These are phyloP conservation scores for Pholiota adiposa DNA, from an alignment of 1,284 basidiomycete species.

Conservation along the genomic window DNA sequence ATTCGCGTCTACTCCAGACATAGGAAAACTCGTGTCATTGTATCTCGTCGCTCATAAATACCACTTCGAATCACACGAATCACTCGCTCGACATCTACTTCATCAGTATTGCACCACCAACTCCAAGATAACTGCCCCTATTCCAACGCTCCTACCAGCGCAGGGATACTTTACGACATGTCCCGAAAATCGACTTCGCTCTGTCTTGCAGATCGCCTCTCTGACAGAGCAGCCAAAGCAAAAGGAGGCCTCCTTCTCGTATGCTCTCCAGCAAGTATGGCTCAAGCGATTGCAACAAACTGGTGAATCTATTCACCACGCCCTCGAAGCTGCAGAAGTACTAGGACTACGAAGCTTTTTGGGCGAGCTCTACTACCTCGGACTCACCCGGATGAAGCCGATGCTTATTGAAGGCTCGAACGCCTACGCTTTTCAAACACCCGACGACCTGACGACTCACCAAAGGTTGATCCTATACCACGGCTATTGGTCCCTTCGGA, in stretches of 20 bases:
- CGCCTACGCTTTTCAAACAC: neutral
- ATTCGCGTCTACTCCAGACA: neutral
- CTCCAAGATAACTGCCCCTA: no score
- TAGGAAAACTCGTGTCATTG: neutral
- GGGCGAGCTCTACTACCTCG: neutral
- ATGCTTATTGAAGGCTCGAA: neutral
- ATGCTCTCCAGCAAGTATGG: neutral
- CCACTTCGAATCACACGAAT: slow-evolving; percentile 8
- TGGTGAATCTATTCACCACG: neutral
- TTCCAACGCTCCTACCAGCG: no score
- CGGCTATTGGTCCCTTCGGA: neutral
- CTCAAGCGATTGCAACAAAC: neutral
- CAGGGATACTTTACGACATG: neutral
- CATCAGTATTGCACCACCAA: neutral
- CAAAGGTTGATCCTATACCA: neutral
- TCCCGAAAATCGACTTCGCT: neutral
- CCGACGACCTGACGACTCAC: neutral
- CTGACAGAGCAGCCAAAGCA: neutral
- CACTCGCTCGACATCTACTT: neutral
- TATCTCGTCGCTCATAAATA: slow-evolving; percentile 6
- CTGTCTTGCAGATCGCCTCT: neutral
- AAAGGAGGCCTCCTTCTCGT: neutral
- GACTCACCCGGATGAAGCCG: neutral
- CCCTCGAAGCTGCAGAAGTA: neutral
- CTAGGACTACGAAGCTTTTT: neutral